Evolutionary conservation across 83 land plant genomes (phyloP), one percentile per base, ranked within the genome.

Genomic region (Diphasiastrum complanatum): DNA sequence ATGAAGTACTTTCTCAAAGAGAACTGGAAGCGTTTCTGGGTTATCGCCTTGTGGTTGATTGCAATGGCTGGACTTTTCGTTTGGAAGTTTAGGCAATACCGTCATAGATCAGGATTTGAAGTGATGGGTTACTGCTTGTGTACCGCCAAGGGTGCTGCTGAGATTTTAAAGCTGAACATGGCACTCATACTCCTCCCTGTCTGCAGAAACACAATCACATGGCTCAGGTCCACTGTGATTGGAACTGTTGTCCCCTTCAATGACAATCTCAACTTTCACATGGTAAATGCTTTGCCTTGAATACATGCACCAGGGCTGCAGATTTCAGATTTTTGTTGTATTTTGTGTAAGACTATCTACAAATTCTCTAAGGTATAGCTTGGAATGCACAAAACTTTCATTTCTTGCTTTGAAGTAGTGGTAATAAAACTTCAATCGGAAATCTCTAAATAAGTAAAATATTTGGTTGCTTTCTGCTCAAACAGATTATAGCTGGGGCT

Each of bases 101-200:
- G 72, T 35, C 59, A 80, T 22, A 67, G 45, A 27, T 30, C 65
- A 33, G 91, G 86, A 5, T 93, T 80, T 58, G 63, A 74, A 0
- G 79, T 89, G 37, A 89, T 93, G 96, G 99, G 99, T 4, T 83
- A 88, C 37, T 93, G 99, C 60, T 36, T 93, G 36, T 45, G 80
- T 27, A 71, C 79, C 3, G 96, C 99, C 32, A 93, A 93, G 67
- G 99, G 99, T 4, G 91, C 99, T 18, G 99, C 99, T 0, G 99
- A 93, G 81, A 89, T 91, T 1, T 71, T 93, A 12, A 93, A 93
- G 78, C 83, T 93, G 51, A 93, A 93, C 76, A 93, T 93, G 99
- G 99, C 99, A 18, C 75, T 93, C 35, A 75, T 93, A 1, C 78
- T 93, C 11, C 55, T 93, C 18, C 99, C 99, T 5, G 95, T 93